Base-by-base conservation (phyloP, 1,284 basidiomycete species). In the Pholiota adiposa region DNA sequence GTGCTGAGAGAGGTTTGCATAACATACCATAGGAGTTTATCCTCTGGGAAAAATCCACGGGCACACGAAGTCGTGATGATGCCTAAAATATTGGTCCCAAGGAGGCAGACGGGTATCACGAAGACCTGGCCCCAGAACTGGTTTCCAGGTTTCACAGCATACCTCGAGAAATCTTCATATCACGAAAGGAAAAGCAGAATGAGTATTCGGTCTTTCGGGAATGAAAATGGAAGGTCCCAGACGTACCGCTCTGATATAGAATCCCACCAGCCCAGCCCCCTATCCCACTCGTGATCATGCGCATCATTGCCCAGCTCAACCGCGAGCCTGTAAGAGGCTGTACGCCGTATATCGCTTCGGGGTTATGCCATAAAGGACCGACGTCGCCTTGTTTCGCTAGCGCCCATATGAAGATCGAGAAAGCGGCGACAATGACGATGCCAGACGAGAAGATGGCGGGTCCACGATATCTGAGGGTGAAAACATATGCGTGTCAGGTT, bases 231-330 rank as follows among this genome's bases (percentile, higher is more conserved):
- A 46, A n/a, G n/a, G n/a, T n/a, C n/a, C 14, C 12, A 19, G 27
- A 63, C 64, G 38, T 51, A 71, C 73, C 73, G 59, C 72, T 73
- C 48, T 74, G 72, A 56, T 73, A 74, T 27, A 74, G 62, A 18
- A 75, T 73, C 4, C 72, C 72, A 33, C 73, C 72, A 23, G 72
- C 67, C 72, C 72, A 74, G 1, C 67, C 71, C 3, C 73, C 73
- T 41, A 72, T 68, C 1, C 69, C 69, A 58, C 72, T 71, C 9
- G 69, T 73, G 12, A 73, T 69, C 54, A 70, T 66, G 31, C 72
- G 59, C 67, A 74, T 70, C 70, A 75, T 73, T 1, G 66, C 62
- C 74, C 73, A 75, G 11, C 69, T 68, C 0, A 74, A 57, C 7
- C 62, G 56, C 9, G 70, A 63, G 9, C 72, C 71, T 3, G 66